These are phyloP conservation scores for Zymoseptoria tritici DNA, from an alignment of 2,329 filamentous ascomycete species.

Conservation along the genomic window DNA sequence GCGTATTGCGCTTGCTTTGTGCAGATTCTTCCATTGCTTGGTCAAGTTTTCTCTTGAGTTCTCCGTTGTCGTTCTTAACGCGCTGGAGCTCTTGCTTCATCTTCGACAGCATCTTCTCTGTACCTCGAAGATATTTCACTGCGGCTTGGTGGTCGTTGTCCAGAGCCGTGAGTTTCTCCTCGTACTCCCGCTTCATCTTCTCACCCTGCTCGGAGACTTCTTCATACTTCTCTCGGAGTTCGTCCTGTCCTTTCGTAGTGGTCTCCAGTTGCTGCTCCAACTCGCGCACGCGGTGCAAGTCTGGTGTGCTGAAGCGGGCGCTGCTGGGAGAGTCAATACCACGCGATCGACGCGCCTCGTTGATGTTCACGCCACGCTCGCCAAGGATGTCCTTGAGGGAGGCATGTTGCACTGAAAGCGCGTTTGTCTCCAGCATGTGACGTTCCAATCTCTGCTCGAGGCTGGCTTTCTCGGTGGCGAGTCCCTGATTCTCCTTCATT, in stretches of 20 bases:
- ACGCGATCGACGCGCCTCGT: slow-evolving; percentile 62
- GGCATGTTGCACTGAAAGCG: slow-evolving; percentile 82
- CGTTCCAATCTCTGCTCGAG: slow-evolving; percentile 74
- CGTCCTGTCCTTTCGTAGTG: slow-evolving; percentile 73
- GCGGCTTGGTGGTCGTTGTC: slow-evolving; percentile 97
- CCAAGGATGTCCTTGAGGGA: slow-evolving; percentile 87
- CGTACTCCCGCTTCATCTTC: slow-evolving; percentile 80
- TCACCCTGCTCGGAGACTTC: slow-evolving; percentile 71
- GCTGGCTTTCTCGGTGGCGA: slow-evolving; percentile 73
- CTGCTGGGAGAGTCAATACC: slow-evolving; percentile 61
- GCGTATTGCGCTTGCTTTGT: slow-evolving; percentile 25
- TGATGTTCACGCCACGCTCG: slow-evolving; percentile 79
- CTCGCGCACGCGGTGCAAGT: slow-evolving; percentile 70
- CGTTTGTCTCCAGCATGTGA: slow-evolving; percentile 90
- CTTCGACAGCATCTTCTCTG: slow-evolving; percentile 97
- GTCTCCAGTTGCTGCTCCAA: slow-evolving; percentile 80
- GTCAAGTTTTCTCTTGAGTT: slow-evolving; percentile 71
- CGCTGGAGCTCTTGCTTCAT: slow-evolving; percentile 96
- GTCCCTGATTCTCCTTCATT: slow-evolving; percentile 72
- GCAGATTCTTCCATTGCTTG: slow-evolving; percentile 29
- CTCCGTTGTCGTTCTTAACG: slow-evolving; percentile 79
- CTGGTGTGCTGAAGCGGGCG: slow-evolving; percentile 62
- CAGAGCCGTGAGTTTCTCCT: slow-evolving; percentile 85
- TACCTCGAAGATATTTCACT: slow-evolving; percentile 95
- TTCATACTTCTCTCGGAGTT: slow-evolving; percentile 71